Evolutionary conservation across 1,284 basidiomycete genomes (phyloP).

Genomic region (Amylostereum areolatum): DNA sequence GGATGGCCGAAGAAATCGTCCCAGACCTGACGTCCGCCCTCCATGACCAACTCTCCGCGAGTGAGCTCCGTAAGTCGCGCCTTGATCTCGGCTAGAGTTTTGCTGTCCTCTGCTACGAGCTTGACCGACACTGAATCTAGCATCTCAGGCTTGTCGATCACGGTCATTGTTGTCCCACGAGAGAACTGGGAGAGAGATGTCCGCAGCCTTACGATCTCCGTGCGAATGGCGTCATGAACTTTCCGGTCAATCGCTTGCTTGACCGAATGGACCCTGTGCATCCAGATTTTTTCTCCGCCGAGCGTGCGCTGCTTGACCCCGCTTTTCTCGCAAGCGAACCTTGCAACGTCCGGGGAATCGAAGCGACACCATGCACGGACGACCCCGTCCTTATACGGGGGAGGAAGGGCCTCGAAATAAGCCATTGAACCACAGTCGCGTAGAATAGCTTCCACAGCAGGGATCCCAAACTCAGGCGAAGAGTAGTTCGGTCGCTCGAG

Average conservation of each 20-base stretch:
- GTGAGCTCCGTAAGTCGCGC: conserved; percentile 51
- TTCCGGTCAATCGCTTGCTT: conserved; percentile 32
- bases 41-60: conserved; percentile 48
- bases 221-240: conserved; percentile 25
- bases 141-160: conserved; percentile 13
- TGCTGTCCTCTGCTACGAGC: conserved; percentile 38
- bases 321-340: conserved; percentile 41
- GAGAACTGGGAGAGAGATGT: conserved; percentile 11
- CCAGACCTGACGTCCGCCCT: conserved; percentile 51
- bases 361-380: conserved; percentile 51
- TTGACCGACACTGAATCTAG: conserved; percentile 28
- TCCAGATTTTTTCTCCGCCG: conserved; percentile 37
- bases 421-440: conserved; percentile 33
- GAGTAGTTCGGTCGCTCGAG: conserved; percentile 45
- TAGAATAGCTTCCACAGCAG: conserved; percentile 34
- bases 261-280: conserved; percentile 44
- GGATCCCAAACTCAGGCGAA: conserved; percentile 30
- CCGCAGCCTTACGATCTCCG: conserved; percentile 19
- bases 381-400: conserved; percentile 44
- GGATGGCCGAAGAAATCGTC: conserved; percentile 47
- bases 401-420: conserved; percentile 38
- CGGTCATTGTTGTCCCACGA: conserved; percentile 17
- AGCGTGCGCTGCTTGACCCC: conserved; percentile 34
- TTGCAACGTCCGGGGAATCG: conserved; percentile 40
- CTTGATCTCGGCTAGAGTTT: conserved; percentile 47